A percentile compares a stretch with the other conserved stretches of the same genome.
These are phyloP conservation scores for Penicillium atrosanguineum DNA, from an alignment of 495 filamentous ascomycete genomes.

Conservation along the genomic window DNA sequence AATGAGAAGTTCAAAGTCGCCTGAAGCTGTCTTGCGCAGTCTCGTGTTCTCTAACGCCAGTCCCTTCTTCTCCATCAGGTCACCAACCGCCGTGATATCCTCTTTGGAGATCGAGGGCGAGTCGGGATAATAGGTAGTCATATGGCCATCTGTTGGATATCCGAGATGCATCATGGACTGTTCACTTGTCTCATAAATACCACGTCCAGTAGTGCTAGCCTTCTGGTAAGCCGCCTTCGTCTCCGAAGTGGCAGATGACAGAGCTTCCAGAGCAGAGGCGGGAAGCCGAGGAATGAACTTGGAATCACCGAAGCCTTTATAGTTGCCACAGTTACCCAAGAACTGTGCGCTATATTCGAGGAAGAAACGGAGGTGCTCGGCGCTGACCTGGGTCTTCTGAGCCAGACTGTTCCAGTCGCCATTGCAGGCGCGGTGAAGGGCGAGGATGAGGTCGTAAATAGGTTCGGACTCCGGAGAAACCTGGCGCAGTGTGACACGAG, in stretches of 20 bases:
- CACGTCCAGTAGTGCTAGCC: conserved; percentile 50
- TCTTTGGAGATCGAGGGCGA: conserved; percentile 80
- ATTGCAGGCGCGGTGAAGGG: conserved; percentile 65
- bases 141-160: conserved; percentile 76
- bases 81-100: conserved; percentile 71
- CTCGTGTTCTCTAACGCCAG: conserved; percentile 84
- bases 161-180: conserved; percentile 78
- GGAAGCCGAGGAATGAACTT: conserved; percentile 87
- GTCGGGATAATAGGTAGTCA: conserved; percentile 91
- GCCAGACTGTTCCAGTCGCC: conserved; percentile 79
- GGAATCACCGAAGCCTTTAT: conserved; percentile 92
- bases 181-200: conserved; percentile 67
- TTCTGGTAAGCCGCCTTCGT: conserved; percentile 65
- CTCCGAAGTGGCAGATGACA: conserved; percentile 62
- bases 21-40: conserved; percentile 67
- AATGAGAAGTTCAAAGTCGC: conserved; percentile 78
- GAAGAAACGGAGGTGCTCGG: conserved; percentile 70
- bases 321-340: conserved; percentile 89
- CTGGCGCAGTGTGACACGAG: conserved; percentile 81
- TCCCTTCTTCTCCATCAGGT: conserved; percentile 72
- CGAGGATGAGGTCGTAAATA: conserved; percentile 89
- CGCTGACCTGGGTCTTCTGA: conserved; percentile 64
- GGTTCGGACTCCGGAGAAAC: conserved; percentile 84
- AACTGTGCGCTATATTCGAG: conserved; percentile 87
- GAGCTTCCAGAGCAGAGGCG: conserved; percentile 61